Conservation (phyloP, 2,329 filamentous ascomycete species). For the Zymoseptoria ardabiliae region DNA sequence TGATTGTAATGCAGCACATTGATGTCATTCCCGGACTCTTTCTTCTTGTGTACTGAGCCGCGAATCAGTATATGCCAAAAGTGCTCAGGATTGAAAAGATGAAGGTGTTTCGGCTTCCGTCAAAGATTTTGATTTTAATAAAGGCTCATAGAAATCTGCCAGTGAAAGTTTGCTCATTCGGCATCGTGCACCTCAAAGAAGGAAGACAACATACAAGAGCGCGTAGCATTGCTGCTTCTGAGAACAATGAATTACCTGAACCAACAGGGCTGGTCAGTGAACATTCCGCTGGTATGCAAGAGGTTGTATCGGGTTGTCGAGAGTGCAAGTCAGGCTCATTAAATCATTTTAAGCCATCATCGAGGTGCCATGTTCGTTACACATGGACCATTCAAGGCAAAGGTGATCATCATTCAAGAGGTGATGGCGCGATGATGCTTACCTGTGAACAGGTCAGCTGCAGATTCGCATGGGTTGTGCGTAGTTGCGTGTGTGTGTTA, state of each 20-base stretch:
- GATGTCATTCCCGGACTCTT: neutral
- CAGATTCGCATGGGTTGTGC: constrained; percentile 47
- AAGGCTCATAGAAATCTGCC: neutral
- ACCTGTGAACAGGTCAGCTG: constrained; percentile 24
- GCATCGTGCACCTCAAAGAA: neutral
- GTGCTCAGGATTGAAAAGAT: neutral
- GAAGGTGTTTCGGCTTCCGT: neutral
- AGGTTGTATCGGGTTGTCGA: neutral
- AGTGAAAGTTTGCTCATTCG: neutral
- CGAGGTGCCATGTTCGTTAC: constrained; percentile 1
- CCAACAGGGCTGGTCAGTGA: neutral
- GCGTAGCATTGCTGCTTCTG: neutral
- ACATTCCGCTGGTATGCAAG: neutral
- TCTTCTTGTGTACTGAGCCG: neutral
- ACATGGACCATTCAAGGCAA: neutral
- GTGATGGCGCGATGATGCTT: neutral
- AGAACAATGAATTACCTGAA: neutral
- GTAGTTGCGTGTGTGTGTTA: neutral
- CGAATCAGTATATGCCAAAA: neutral
- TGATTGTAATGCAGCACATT: neutral
- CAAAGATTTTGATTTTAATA: neutral
- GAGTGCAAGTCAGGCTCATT: constrained; percentile 2
- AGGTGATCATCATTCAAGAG: neutral
- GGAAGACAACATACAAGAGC: neutral
- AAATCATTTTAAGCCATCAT: neutral